Conservation (phyloP, 1,284 basidiomycete species). For the Leccinum fallax region DNA sequence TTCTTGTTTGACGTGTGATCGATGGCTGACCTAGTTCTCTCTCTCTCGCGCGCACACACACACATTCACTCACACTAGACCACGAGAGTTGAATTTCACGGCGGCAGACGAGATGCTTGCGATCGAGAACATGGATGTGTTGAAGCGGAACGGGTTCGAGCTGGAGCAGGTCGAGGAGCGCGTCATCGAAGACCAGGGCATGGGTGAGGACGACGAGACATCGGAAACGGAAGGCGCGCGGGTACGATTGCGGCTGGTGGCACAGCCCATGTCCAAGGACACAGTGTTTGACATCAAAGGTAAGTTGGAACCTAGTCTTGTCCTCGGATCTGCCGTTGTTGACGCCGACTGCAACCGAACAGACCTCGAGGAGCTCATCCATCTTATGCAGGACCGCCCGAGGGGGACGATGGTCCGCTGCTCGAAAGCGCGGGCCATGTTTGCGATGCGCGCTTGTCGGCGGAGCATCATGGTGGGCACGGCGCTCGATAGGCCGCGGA, state of each 20-base stretch:
- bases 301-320: slow-evolving; percentile 9
- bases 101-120: slow-evolving; percentile 91
- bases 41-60: not conserved
- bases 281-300: slow-evolving; percentile 76
- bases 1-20: not conserved
- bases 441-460: slow-evolving; percentile 94
- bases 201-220: not conserved
- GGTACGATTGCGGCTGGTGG: slow-evolving; percentile 67
- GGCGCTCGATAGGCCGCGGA: slow-evolving; percentile 75
- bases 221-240: slow-evolving; percentile 26
- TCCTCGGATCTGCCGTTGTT: not conserved
- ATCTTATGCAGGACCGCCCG: slow-evolving; percentile 79
- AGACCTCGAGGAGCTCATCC: slow-evolving; percentile 97
- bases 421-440: slow-evolving; percentile 94
- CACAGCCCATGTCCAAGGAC: slow-evolving; percentile 90
- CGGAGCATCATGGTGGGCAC: slow-evolving; percentile 97
- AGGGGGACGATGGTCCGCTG: slow-evolving; percentile 84
- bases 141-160: slow-evolving; percentile 91
- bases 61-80: slow-evolving; percentile 49
- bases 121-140: slow-evolving; percentile 80
- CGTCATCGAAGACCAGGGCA: slow-evolving; percentile 14
- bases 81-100: slow-evolving; percentile 79
- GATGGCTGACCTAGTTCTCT: not conserved
- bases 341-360: not conserved
- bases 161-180: slow-evolving; percentile 56